Evolutionary conservation across 1,284 basidiomycete species (phyloP).

Genomic region (Moesziomyces parantarcticus): DNA sequence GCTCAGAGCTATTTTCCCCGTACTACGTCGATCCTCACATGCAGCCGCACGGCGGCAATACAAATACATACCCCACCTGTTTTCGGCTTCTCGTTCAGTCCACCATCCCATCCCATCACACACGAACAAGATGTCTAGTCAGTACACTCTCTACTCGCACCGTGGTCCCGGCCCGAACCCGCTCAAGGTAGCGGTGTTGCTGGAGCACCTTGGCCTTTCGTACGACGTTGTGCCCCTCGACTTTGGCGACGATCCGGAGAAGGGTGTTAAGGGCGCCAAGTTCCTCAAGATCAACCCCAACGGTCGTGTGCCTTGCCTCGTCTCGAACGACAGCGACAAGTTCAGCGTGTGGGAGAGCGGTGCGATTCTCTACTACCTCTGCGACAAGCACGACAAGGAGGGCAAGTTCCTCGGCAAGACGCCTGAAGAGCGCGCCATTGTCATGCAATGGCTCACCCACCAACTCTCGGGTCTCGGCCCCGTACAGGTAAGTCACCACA

Average conservation of each 20-base stretch:
- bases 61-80: neutral
- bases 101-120: neutral
- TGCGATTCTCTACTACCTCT: conserved; percentile 59
- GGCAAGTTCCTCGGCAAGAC: conserved; percentile 47
- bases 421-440: conserved; percentile 41
- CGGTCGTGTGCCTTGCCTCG: conserved; percentile 57
- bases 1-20: neutral
- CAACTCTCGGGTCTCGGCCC: conserved; percentile 58
- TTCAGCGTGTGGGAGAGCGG: conserved; percentile 59
- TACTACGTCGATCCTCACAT: neutral
- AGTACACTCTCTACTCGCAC: conserved; percentile 62
- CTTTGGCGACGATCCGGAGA: conserved; percentile 56
- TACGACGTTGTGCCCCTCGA: conserved; percentile 56
- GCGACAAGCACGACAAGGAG: conserved; percentile 56
- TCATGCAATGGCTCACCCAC: conserved; percentile 54
- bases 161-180: conserved; percentile 59
- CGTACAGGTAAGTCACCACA: conserved; percentile 15
- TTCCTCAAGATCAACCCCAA: conserved; percentile 59
- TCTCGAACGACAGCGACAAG: conserved; percentile 56
- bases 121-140: conserved; percentile 23
- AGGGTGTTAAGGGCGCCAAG: conserved; percentile 59
- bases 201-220: conserved; percentile 57
- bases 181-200: conserved; percentile 54
- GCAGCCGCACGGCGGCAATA: neutral
- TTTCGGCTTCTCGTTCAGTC: too few species aligned